Conservation (phyloP, 768 basidiomycete genomes). For the Chiua virens region DNA sequence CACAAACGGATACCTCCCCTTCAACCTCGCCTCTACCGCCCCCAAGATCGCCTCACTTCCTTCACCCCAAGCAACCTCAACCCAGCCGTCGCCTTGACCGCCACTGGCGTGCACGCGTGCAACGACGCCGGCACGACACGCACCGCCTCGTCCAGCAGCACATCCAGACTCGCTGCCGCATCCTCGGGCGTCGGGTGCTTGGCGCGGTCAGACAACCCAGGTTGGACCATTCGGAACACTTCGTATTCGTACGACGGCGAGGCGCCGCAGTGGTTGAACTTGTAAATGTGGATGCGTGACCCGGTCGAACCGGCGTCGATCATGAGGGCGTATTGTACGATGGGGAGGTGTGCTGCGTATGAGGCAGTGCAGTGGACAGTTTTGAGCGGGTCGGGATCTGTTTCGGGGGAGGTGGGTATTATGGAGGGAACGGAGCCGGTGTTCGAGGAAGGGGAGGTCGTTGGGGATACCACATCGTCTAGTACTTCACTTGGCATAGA, state of each 20-base stretch:
- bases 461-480: neutral
- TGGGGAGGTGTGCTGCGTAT: slow-evolving; percentile 43
- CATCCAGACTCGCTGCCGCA: slow-evolving; percentile 79
- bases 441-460: neutral
- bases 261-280: slow-evolving; percentile 87
- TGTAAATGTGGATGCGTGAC: slow-evolving; percentile 97
- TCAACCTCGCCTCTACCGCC: slow-evolving; percentile 65
- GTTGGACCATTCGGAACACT: slow-evolving; percentile 79
- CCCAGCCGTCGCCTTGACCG: slow-evolving; percentile 93
- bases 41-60: slow-evolving; percentile 70
- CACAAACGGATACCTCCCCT: slow-evolving; percentile 64
- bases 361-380: slow-evolving; percentile 73
- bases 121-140: slow-evolving; percentile 69
- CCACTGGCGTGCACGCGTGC: slow-evolving; percentile 73
- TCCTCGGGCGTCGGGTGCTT: slow-evolving; percentile 47
- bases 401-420: slow-evolving; percentile 58
- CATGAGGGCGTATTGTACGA: slow-evolving; percentile 94
- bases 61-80: slow-evolving; percentile 65
- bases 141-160: slow-evolving; percentile 77
- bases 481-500: neutral
- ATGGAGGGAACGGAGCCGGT: slow-evolving; percentile 1
- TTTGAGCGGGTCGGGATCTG: slow-evolving; percentile 70
- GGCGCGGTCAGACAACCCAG: slow-evolving; percentile 71
- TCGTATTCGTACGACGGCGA: slow-evolving; percentile 89
- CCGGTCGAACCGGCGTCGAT: slow-evolving; percentile 98